Conservation (phyloP, 169 alveolate genomes). For the Plasmodium cynomolgi region DNA sequence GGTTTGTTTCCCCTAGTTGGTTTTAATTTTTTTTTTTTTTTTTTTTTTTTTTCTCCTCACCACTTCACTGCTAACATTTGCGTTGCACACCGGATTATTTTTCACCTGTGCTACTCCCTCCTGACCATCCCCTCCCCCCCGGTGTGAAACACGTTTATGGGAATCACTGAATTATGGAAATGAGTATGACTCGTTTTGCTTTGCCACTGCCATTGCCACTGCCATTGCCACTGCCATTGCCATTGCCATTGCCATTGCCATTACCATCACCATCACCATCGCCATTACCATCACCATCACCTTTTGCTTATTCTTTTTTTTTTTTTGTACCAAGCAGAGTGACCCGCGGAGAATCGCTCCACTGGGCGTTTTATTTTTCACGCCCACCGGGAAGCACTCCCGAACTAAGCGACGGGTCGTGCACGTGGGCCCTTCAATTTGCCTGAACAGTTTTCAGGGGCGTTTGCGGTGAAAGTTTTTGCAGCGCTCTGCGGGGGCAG, state of each 20-base stretch:
- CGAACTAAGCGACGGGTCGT: not conserved
- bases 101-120: not conserved
- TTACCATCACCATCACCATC: too few species aligned
- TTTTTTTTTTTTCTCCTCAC: not conserved
- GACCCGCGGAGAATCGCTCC: not conserved
- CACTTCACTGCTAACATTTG: not conserved
- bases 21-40: too few species aligned
- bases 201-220: too few species aligned
- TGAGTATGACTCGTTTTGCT: not conserved
- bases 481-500: not conserved
- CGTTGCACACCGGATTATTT: not conserved
- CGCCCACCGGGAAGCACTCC: not conserved
- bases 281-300: too few species aligned
- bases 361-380: not conserved
- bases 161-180: not conserved
- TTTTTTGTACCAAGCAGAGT: not conserved
- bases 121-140: not conserved
- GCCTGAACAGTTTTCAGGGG: slow-evolving; percentile 5
- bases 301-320: too few species aligned
- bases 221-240: too few species aligned
- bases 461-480: not conserved
- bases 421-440: not conserved
- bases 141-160: not conserved
- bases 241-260: too few species aligned
- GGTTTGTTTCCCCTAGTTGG: not conserved